Conservation (phyloP, 2,329 filamentous ascomycete species). For the Colletotrichum costaricense region DNA sequence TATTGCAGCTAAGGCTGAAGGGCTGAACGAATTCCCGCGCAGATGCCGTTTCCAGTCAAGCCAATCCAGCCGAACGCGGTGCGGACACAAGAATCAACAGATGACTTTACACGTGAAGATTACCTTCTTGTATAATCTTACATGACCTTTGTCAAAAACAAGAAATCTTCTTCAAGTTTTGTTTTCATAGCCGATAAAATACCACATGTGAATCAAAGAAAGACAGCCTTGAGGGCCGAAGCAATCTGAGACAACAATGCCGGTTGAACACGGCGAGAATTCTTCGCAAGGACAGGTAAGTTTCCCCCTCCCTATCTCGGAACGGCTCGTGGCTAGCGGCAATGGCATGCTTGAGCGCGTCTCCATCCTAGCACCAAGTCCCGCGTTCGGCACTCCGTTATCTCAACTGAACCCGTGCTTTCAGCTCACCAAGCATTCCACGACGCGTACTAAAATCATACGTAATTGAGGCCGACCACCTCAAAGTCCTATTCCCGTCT, state of each 20-base stretch:
- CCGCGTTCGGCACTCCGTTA: background rate
- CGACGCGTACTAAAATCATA: background rate
- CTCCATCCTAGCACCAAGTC: background rate
- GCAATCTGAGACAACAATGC: background rate
- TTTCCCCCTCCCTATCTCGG: background rate
- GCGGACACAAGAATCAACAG: background rate
- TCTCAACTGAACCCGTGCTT: background rate
- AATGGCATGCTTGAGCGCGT: too few relatives aligned
- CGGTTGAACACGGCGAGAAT: background rate
- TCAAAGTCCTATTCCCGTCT: slow-evolving; percentile 36
- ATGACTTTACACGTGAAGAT: too few relatives aligned
- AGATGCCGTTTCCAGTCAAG: background rate
- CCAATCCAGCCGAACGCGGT: background rate
- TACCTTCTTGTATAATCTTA: too few relatives aligned
- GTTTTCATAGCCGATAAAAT: background rate
- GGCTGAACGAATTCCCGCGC: background rate
- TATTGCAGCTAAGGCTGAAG: background rate
- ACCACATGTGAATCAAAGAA: background rate
- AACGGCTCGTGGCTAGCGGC: background rate
- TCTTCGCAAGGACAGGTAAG: background rate
- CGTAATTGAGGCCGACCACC: background rate
- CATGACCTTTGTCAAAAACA: background rate
- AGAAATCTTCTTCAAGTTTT: background rate
- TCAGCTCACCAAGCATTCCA: background rate
- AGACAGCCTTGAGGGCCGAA: background rate